A percentile compares a stretch with the other conserved stretches of the same genome.
phyloP scores from a whole-genome alignment of 768 basidiomycete species.

The Tricholomella constricta region DNA sequence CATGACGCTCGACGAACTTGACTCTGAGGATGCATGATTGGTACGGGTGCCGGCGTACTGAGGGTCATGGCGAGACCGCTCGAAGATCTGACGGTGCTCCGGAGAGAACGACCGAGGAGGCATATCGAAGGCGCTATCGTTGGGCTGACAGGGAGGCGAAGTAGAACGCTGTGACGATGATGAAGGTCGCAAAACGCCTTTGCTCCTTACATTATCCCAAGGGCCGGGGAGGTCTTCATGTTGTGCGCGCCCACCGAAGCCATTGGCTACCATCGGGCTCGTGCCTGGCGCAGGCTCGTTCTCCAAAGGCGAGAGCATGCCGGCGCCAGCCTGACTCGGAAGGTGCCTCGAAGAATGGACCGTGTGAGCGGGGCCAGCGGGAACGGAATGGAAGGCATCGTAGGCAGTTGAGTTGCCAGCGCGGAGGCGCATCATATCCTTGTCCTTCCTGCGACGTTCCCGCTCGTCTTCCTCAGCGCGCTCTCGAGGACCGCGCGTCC shows the following conservation, averaged over 20 bases:
- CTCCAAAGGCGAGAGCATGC: conserved; percentile 16
- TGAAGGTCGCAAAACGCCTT: conserved; percentile 14
- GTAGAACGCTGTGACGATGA: conserved; percentile 38
- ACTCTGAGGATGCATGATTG: conserved; percentile 26
- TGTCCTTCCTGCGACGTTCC: conserved; percentile 53
- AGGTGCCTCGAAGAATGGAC: conserved; percentile 33
- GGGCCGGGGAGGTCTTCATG: conserved; percentile 42
- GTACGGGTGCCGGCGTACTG: conserved; percentile 6
- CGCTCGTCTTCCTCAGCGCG: conserved; percentile 64
- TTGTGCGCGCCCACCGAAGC: conserved; percentile 15
- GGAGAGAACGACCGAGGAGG: conserved; percentile 17
- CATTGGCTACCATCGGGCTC: conserved; percentile 21
- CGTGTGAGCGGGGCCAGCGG: conserved; percentile 23
- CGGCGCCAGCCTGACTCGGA: conserved; percentile 28
- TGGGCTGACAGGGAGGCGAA: conserved; percentile 28
- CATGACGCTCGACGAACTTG: conserved; percentile 34
- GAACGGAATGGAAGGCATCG: conserved; percentile 79
- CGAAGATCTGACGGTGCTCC: conserved; percentile 19
- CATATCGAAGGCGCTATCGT: conserved; percentile 5
- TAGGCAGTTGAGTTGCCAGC: conserved; percentile 52
- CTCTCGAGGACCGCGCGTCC: conserved; percentile 58
- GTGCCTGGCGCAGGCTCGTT: conserved; percentile 14
- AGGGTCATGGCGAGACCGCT: conserved; percentile 16
- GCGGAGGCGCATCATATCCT: conserved; percentile 45
- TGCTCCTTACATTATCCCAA: conserved; percentile 40